A percentile compares a stretch with the other conserved stretches of the same genome.
phyloP scores from a whole-genome alignment of 768 basidiomycete species.

The Mycena galopus region DNA sequence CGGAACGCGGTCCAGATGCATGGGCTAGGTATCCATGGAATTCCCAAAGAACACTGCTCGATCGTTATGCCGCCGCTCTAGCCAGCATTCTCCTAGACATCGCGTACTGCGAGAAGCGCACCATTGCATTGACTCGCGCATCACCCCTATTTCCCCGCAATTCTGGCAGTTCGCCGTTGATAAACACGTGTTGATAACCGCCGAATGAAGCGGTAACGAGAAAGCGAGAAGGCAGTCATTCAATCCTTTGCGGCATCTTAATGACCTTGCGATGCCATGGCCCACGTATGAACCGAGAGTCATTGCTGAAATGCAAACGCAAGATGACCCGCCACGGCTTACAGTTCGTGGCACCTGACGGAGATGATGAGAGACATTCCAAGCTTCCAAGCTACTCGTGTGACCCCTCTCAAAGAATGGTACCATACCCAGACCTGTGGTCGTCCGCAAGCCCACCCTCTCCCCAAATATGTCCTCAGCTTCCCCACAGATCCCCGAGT shows the following conservation, averaged over 20 bases:
- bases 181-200: slow-evolving; percentile 6
- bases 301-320: background rate
- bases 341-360: background rate
- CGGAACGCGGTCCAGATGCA: background rate
- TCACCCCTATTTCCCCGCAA: slow-evolving; percentile 18
- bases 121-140: background rate
- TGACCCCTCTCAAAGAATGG: background rate
- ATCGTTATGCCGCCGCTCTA: background rate
- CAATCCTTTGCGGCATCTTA: no score
- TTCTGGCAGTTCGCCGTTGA: background rate
- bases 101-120: background rate
- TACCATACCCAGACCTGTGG: background rate
- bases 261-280: background rate
- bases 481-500: background rate
- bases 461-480: background rate
- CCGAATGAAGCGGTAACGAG: no score
- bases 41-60: slow-evolving; percentile 1
- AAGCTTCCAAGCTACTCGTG: no score
- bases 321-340: background rate
- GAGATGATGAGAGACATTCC: background rate
- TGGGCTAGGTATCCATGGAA: slow-evolving; percentile 16
- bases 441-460: background rate
- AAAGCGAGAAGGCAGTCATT: background rate
- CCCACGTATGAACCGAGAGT: background rate
- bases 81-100: background rate